Evolutionary conservation across 306 rosid species (phyloP).

Genomic region (Inga oerstediana): DNA sequence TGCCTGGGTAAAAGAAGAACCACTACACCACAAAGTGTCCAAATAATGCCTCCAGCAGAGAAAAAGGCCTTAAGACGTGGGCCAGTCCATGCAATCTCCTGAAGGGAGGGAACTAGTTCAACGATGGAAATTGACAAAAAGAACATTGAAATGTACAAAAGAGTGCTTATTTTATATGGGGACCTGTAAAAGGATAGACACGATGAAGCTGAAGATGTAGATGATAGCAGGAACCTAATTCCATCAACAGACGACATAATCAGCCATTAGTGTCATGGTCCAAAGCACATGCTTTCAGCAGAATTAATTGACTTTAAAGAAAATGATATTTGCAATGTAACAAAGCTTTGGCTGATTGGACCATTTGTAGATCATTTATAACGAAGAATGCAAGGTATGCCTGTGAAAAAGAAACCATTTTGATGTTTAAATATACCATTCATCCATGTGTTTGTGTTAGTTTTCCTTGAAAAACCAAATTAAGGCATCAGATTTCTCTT

Average conservation of each 20-base stretch:
- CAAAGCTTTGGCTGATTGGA: slow-evolving; percentile 88
- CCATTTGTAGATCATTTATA: slow-evolving; percentile 79
- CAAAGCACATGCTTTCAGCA: slow-evolving; percentile 24
- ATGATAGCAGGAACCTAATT: slow-evolving; percentile 94
- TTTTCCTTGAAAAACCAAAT: slow-evolving; percentile 18
- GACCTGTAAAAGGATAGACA: slow-evolving; percentile 84
- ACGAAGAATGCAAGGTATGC: slow-evolving; percentile 95
- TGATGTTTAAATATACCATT: slow-evolving; percentile 23
- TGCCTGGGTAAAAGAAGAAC: slow-evolving; percentile 61
- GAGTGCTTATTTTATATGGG: slow-evolving; percentile 28
- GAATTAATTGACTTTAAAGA: slow-evolving; percentile 25
- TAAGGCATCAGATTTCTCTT: slow-evolving; percentile 21
- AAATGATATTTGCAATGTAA: slow-evolving; percentile 34
- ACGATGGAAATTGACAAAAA: not conserved
- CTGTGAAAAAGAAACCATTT: slow-evolving; percentile 50
- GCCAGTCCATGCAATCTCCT: slow-evolving; percentile 92
- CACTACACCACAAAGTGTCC: slow-evolving; percentile 83
- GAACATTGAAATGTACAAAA: not conserved
- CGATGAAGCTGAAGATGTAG: slow-evolving; percentile 81
- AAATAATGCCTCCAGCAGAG: slow-evolving; percentile 75
- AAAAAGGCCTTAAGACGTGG: slow-evolving; percentile 71
- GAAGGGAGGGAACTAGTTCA: slow-evolving; percentile 22
- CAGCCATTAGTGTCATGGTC: slow-evolving; percentile 28
- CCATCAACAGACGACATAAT: slow-evolving; percentile 39
- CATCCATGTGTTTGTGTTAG: not conserved